A percentile compares a stretch with the other conserved stretches of the same genome.
phyloP scores from a whole-genome alignment of 2,329 filamentous ascomycete genomes.

The Ceratocystis ficicola region DNA sequence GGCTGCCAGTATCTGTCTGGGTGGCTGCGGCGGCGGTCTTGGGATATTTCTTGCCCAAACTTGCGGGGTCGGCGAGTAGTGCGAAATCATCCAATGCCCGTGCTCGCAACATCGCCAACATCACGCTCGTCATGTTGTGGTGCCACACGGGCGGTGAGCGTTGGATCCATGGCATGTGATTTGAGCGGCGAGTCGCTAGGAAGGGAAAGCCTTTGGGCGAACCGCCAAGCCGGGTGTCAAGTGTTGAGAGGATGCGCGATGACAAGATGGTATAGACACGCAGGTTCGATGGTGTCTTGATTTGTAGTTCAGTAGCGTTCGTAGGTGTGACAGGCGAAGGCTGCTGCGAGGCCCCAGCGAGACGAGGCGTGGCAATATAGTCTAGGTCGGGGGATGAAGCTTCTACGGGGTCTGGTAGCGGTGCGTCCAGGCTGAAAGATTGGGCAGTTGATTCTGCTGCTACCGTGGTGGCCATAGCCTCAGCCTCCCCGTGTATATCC shows the following conservation, averaged over 20 bases:
- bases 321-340: background rate
- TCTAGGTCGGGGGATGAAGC: constrained; percentile 4
- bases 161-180: constrained; percentile 14
- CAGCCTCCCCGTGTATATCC: background rate
- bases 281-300: constrained; percentile 10
- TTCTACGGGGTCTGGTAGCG: constrained; percentile 16
- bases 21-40: constrained; percentile 22
- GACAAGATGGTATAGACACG: constrained; percentile 17
- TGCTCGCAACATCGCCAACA: constrained; percentile 41
- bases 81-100: constrained; percentile 36
- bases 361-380: constrained; percentile 16
- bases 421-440: background rate
- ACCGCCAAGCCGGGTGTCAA: constrained; percentile 10
- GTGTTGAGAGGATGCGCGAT: background rate
- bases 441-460: background rate
- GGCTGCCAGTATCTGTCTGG: no score
- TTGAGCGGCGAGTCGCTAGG: constrained; percentile 12
- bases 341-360: constrained; percentile 21
- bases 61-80: constrained; percentile 24
- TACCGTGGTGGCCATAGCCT: background rate
- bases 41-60: constrained; percentile 17
- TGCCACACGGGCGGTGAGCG: constrained; percentile 34
- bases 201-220: constrained; percentile 11
- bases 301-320: background rate
- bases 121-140: constrained; percentile 42